phyloP scores from a whole-genome alignment of 2,329 filamentous ascomycete species.

The Berkeleyomyces rouxiae region DNA sequence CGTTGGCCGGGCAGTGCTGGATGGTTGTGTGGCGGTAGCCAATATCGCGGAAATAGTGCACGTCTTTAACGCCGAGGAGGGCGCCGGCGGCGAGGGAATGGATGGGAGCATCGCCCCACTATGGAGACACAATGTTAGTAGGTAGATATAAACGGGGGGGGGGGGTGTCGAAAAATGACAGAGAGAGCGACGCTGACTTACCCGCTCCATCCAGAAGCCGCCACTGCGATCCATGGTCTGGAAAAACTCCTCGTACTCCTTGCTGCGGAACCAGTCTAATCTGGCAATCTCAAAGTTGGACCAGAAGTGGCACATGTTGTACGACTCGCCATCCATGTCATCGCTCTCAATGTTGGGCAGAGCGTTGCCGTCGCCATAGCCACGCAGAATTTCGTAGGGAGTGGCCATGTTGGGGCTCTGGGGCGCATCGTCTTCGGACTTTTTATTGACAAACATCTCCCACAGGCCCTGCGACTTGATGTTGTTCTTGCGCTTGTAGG shows the following conservation, averaged over 20 bases:
- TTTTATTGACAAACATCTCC: conserved; percentile 92
- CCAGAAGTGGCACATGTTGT: conserved; percentile 99
- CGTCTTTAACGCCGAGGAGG: conserved; percentile 62
- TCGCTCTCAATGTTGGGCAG: conserved; percentile 77
- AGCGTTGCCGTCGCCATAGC: conserved; percentile 52
- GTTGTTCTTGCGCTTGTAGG: conserved; percentile 87
- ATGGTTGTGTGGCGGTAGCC: conserved; percentile 98
- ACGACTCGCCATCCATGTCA: conserved; percentile 90
- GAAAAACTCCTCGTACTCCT: conserved; percentile 96
- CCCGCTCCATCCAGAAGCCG: conserved; percentile 97
- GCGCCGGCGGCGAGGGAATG: conserved; percentile 91
- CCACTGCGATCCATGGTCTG: conserved; percentile 97
- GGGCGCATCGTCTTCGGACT: conserved; percentile 37
- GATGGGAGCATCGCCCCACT: conserved; percentile 98
- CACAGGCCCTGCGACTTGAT: conserved; percentile 81
- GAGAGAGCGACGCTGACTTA: conserved; percentile 26
- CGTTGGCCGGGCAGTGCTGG: conserved; percentile 94
- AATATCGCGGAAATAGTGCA: conserved; percentile 98
- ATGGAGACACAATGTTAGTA: conserved; percentile 17
- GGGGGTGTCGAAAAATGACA: background rate
- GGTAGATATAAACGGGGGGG: background rate
- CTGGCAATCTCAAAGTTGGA: conserved; percentile 97
- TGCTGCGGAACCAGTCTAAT: conserved; percentile 90
- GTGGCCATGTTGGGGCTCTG: conserved; percentile 50
- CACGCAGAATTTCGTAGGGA: conserved; percentile 66